These are phyloP conservation scores for Boletus sensibilis DNA, from an alignment of 768 basidiomycete species.

Conservation along the genomic window DNA sequence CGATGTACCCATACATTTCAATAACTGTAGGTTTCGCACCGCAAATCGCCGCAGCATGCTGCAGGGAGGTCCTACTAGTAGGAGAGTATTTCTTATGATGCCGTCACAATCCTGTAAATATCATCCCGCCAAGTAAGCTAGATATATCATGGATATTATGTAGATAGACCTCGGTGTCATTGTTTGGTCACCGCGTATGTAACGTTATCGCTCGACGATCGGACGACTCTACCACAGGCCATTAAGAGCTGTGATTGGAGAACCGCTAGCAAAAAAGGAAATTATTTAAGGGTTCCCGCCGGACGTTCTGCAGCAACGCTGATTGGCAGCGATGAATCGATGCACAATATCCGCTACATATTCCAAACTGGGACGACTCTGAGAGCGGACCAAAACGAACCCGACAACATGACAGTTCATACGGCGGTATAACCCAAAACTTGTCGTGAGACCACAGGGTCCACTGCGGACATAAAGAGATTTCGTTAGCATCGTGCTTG, in stretches of 20 bases:
- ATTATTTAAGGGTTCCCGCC: no score
- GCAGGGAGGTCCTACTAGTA: background rate
- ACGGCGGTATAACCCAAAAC: background rate
- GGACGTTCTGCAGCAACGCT: no score
- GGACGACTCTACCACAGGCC: no score
- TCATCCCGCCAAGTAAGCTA: no score
- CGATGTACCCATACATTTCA: background rate
- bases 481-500: background rate
- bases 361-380: no score
- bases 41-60: constrained; percentile 7
- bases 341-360: no score
- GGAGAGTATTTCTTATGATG: constrained; percentile 1
- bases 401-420: background rate
- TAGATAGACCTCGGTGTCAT: background rate
- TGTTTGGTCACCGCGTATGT: background rate
- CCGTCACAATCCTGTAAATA: constrained; percentile 1
- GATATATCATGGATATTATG: background rate
- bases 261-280: no score
- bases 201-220: no score
- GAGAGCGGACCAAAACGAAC: background rate
- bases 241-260: no score
- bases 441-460: constrained; percentile 5
- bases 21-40: background rate
- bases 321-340: no score
- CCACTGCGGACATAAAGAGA: constrained; percentile 4